Percentiles rank a stretch among this genome's conserved stretches.
Evolutionary conservation across 192 early-diverging fungal genomes (phyloP).

Genomic region (Chytriomyces sp.): DNA sequence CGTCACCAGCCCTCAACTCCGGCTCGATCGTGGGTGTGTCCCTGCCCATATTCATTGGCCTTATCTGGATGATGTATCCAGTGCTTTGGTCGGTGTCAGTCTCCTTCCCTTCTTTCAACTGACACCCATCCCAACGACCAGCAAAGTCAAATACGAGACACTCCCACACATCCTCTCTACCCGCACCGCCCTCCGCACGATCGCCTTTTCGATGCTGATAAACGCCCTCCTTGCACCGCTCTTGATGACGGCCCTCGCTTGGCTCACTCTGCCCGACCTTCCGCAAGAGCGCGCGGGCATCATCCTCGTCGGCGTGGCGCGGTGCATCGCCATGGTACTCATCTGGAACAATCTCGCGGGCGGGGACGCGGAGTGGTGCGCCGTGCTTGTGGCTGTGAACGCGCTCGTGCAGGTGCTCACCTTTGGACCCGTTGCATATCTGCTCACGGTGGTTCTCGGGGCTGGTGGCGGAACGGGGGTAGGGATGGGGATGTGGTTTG

Average conservation of each 20-base stretch:
- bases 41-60: constrained; percentile 63
- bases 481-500: constrained; percentile 56
- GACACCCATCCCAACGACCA: background rate
- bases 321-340: constrained; percentile 80
- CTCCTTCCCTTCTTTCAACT: background rate
- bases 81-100: constrained; percentile 59
- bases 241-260: constrained; percentile 68
- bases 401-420: constrained; percentile 67
- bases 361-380: constrained; percentile 71
- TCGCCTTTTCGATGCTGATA: constrained; percentile 56
- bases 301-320: constrained; percentile 54
- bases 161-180: constrained; percentile 7
- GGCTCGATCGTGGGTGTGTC: constrained; percentile 67
- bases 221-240: constrained; percentile 73
- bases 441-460: constrained; percentile 57
- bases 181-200: constrained; percentile 15
- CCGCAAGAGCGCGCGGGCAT: constrained; percentile 67
- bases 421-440: constrained; percentile 59
- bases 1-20: constrained; percentile 51
- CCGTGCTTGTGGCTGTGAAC: constrained; percentile 71
- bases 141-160: constrained; percentile 52
- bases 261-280: constrained; percentile 69
- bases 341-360: constrained; percentile 73
- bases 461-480: background rate
- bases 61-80: constrained; percentile 77